Base-by-base conservation (phyloP, 345 rosid genomes). In the Populus tremula region DNA sequence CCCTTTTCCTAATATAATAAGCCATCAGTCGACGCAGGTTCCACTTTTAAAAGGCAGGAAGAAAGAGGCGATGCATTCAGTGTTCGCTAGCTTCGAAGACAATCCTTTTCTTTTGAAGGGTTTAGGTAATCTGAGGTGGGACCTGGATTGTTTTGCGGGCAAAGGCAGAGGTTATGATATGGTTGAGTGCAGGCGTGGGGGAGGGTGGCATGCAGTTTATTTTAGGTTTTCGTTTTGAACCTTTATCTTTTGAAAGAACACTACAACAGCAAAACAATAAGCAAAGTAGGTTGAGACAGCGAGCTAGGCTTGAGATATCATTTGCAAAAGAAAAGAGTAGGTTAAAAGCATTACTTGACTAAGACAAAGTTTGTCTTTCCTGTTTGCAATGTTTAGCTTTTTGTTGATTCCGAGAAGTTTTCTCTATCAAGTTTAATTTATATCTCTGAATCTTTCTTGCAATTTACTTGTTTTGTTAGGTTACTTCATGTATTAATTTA, bases 81-180 rank as follows among this genome's bases (percentile, higher is more conserved):
- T 29, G 39, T 39, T 54, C 6, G 29, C 14, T 74, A 8, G 29
- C 77, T 74, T 63, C 59, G 47, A 64, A 64, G 70, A 18, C 41
- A 74, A 64, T 41, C 56, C n/a, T 64, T 74, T 45, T 63, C 27
- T 45, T 29, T 64, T 39, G 2, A 7, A 25, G 10, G 79, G 72
- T 66, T 59, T 65, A 54, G 87, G 75, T 73, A 68, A 66, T 67
- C 72, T 25, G 73, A 67, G 45, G 61, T 74, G 76, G 77, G 80
- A 5, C 77, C 80, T 67, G 41, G 45, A 38, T 12, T 71, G 4
- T 4, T 54, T 54, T 5, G 33, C n/a, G 63, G 59, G 6, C 10
- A 5, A 2, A 53, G 20, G 59, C n/a, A 53, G 7, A 18, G 59
- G 59, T 20, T 5, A 6, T 6, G 7, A n/a, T 2, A 9, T 56